These are phyloP conservation scores for Alternaria hordeiaustralica DNA, from an alignment of 2,329 filamentous ascomycete genomes.

Conservation along the genomic window DNA sequence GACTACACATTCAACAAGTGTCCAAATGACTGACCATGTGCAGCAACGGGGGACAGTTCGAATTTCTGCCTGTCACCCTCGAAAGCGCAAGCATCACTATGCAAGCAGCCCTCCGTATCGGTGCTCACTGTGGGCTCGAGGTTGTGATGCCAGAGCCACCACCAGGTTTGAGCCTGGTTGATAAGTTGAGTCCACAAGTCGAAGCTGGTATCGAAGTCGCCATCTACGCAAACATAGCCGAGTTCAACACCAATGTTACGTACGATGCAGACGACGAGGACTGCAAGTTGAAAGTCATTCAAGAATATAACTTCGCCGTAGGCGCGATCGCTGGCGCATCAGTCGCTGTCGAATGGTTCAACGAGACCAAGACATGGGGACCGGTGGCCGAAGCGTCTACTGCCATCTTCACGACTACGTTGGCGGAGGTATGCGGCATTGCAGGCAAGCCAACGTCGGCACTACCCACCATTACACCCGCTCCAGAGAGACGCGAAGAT, in stretches of 20 bases:
- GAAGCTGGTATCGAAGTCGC: constrained; percentile 55
- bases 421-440: constrained; percentile 54
- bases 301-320: no score
- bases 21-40: not conserved
- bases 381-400: constrained; percentile 55
- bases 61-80: constrained; percentile 63
- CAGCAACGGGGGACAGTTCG: constrained; percentile 61
- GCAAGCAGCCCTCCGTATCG: constrained; percentile 57
- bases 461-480: not conserved
- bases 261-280: no score
- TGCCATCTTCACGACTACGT: constrained; percentile 61
- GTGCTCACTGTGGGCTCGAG: constrained; percentile 52
- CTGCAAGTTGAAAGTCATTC: no score
- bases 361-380: constrained; percentile 18
- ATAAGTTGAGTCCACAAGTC: no score
- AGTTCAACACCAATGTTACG: no score
- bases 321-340: no score
- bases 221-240: constrained; percentile 43
- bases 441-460: constrained; percentile 21
- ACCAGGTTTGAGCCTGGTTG: no score
- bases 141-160: constrained; percentile 1
- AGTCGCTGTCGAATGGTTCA: no score
- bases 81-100: constrained; percentile 54
- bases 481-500: constrained; percentile 25
- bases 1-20: not conserved